Base-by-base conservation (phyloP, 345 rosid genomes). In the Brassica rapa region DNA sequence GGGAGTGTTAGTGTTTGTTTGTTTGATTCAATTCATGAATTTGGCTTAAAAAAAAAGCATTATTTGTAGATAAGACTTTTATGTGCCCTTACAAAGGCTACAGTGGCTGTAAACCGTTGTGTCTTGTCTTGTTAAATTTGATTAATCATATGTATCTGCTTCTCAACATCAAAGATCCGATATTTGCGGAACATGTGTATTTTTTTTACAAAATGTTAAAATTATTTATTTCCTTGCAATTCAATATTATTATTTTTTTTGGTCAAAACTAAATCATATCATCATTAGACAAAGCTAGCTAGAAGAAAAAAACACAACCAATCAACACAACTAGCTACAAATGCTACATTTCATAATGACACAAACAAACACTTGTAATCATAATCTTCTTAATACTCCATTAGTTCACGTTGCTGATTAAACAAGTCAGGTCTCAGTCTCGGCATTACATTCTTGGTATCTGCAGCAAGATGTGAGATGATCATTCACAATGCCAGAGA, bases 401-500 rank as follows among this genome's bases (percentile, higher is more conserved):
- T 1, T 53, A 15, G 59, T 53, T 53, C 24, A 53, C 6, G 59
- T 53, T 53, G 59, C 19, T 15, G 59, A 53, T 16, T 23, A 53
- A 53, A 15, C 59, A 53, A 53, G 59, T 53, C 59, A 53, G 10
- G 59, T 53, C 24, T 53, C 59, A 53, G 59, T 53, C 59, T 16
- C 59, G 16, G 9, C 57, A 15, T 53, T 53, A 16, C 59, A 53
- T 53, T 53, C 59, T 53, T 53, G 59, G 59, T 15, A 53, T 16
- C 59, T 53, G 24, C 6, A 53, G 59, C 59, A 53, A 53, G 84
- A 59, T 68, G 82, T 39, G 56, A 92, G 91, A 84, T 94, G 98
- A 74, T 94, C 97, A 14, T 92, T 92, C 30, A 88, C 91, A 39
- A 92, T 85, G 5, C 97, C 96, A 14, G 89, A 82, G 21, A 80